Evolutionary conservation across 73 alveolate species (phyloP).

Genomic region (Tetrahymena thermophila): DNA sequence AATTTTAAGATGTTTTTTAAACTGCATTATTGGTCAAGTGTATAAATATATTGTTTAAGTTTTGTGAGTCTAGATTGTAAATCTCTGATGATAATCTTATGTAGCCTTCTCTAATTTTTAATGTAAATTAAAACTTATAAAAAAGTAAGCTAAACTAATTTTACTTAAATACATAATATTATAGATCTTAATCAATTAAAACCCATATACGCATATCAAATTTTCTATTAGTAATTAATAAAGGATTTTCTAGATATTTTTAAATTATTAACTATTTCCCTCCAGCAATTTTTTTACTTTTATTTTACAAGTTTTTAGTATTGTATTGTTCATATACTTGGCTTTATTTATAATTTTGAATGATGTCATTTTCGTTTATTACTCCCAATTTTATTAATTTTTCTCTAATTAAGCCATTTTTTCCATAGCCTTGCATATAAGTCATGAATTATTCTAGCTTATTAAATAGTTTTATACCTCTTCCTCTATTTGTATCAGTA

Average conservation of each 20-base stretch:
- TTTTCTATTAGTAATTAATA: conserved; percentile 44
- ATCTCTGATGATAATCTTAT: conserved; percentile 33
- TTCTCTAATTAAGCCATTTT: not conserved
- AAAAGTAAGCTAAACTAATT: not conserved
- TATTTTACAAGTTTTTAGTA: not conserved
- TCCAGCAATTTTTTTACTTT: not conserved
- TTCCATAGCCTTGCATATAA: not conserved
- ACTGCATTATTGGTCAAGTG: conserved; percentile 79
- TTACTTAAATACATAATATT: conserved; percentile 1
- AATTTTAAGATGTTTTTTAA: conserved; percentile 49
- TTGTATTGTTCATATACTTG: not conserved
- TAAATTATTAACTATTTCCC: conserved; percentile 44
- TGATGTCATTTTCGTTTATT: not conserved
- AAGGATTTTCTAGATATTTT: conserved; percentile 65
- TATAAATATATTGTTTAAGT: conserved; percentile 51
- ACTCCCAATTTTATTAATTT: not conserved
- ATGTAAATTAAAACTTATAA: not conserved
- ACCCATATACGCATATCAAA: conserved; percentile 70
- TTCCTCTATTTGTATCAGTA: conserved; percentile 39
- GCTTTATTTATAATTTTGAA: not conserved
- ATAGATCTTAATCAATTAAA: conserved; percentile 30
- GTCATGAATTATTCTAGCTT: conserved; percentile 13
- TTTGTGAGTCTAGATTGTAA: conserved; percentile 15
- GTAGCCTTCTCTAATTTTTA: conserved; percentile 26
- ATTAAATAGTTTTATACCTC: conserved; percentile 29